phyloP scores from a whole-genome alignment of 768 basidiomycete genomes.

The Postia placenta region DNA sequence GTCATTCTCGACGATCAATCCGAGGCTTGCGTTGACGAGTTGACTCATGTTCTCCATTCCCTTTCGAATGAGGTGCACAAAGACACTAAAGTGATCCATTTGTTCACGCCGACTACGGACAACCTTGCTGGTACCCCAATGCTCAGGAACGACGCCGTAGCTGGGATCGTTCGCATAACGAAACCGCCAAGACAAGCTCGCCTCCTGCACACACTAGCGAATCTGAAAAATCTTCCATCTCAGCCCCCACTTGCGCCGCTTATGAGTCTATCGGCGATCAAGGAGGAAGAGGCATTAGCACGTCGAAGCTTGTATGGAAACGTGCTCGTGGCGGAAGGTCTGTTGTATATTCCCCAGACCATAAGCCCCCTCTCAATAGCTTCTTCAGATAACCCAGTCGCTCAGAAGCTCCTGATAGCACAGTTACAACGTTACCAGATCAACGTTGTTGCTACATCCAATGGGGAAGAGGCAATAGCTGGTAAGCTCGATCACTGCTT shows the following conservation, averaged over 20 bases:
- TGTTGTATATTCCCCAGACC: neutral
- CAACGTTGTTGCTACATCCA: conserved; percentile 54
- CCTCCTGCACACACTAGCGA: conserved; percentile 56
- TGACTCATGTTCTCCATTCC: conserved; percentile 44
- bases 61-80: conserved; percentile 31
- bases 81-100: conserved; percentile 61
- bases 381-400: conserved; percentile 59
- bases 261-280: conserved; percentile 31
- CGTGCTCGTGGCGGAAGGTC: conserved; percentile 70
- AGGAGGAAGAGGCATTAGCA: conserved; percentile 40
- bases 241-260: conserved; percentile 30
- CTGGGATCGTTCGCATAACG: conserved; percentile 61
- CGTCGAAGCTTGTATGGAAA: conserved; percentile 59
- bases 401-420: conserved; percentile 60
- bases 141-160: conserved; percentile 39
- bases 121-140: conserved; percentile 42
- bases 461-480: conserved; percentile 62
- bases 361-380: neutral
- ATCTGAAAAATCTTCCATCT: conserved; percentile 47
- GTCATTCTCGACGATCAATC: conserved; percentile 64
- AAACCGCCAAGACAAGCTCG: conserved; percentile 62
- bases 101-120: conserved; percentile 67
- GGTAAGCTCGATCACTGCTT: conserved; percentile 29
- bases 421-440: conserved; percentile 59
- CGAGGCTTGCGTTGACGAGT: conserved; percentile 49